Percentiles rank a stretch among this genome's conserved stretches.
phyloP scores from a whole-genome alignment of 2,329 filamentous ascomycete genomes.

The Cordyceps cicadae region DNA sequence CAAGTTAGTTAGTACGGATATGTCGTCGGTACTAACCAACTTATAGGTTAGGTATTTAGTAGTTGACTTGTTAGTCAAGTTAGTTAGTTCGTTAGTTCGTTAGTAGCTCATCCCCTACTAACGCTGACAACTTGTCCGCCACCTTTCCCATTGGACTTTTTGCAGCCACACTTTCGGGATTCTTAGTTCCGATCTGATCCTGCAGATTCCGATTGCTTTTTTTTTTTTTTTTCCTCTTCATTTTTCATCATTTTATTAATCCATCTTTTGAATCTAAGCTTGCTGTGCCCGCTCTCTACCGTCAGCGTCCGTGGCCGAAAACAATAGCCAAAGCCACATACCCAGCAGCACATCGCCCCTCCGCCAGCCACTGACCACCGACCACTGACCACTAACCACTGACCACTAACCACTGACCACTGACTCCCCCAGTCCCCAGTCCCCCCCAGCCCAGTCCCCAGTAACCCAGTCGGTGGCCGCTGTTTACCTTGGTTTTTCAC shows the following conservation, averaged over 20 bases:
- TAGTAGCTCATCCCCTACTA: too few relatives aligned
- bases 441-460: too few relatives aligned
- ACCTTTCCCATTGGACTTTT: background rate
- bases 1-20: too few relatives aligned
- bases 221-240: background rate
- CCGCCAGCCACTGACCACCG: background rate
- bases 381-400: too few relatives aligned
- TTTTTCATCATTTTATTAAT: background rate
- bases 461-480: too few relatives aligned
- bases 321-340: background rate
- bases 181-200: constrained; percentile 3
- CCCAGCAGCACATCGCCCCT: background rate
- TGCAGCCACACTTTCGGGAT: background rate
- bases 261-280: background rate
- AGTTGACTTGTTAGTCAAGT: too few relatives aligned
- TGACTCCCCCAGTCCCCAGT: too few relatives aligned
- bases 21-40: too few relatives aligned
- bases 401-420: too few relatives aligned
- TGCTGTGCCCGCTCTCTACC: background rate
- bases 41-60: too few relatives aligned
- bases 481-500: too few relatives aligned
- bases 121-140: background rate
- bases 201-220: background rate
- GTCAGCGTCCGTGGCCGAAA: background rate
- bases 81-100: too few relatives aligned